Conservation (phyloP, 805 yeast genomes). For the Lipomyces anomalus region DNA sequence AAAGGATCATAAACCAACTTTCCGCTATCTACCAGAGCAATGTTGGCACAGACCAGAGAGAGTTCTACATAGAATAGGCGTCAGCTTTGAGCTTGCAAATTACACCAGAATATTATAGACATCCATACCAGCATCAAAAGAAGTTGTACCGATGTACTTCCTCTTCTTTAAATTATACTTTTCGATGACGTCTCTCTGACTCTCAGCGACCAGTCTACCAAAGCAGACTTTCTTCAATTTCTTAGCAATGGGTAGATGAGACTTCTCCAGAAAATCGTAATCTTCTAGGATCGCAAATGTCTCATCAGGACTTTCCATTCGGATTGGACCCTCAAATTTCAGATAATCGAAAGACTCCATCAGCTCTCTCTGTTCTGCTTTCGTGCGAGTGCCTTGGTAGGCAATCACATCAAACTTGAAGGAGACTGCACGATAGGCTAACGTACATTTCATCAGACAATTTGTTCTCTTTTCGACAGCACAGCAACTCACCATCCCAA, state of each 20-base stretch:
- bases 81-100: background rate
- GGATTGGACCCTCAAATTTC: conserved; percentile 69
- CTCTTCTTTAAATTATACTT: conserved; percentile 74
- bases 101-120: background rate
- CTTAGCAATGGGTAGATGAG: conserved; percentile 33
- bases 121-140: conserved; percentile 73
- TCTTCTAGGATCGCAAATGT: conserved; percentile 70
- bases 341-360: conserved; percentile 70
- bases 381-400: conserved; percentile 60
- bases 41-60: conserved; percentile 78
- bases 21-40: conserved; percentile 65
- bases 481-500: conserved; percentile 7
- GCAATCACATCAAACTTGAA: conserved; percentile 82
- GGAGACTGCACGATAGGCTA: conserved; percentile 40
- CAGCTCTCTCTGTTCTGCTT: conserved; percentile 48
- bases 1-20: conserved; percentile 86
- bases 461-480: conserved; percentile 18
- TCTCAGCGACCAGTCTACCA: conserved; percentile 68
- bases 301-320: conserved; percentile 70
- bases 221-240: conserved; percentile 61
- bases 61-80: conserved; percentile 44
- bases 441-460: conserved; percentile 8
- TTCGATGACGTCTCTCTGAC: conserved; percentile 63
- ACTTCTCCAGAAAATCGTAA: conserved; percentile 40
- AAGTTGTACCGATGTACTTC: conserved; percentile 89